Base-by-base conservation (phyloP, 23 red algal species). In the Gracilaria gracilis region DNA sequence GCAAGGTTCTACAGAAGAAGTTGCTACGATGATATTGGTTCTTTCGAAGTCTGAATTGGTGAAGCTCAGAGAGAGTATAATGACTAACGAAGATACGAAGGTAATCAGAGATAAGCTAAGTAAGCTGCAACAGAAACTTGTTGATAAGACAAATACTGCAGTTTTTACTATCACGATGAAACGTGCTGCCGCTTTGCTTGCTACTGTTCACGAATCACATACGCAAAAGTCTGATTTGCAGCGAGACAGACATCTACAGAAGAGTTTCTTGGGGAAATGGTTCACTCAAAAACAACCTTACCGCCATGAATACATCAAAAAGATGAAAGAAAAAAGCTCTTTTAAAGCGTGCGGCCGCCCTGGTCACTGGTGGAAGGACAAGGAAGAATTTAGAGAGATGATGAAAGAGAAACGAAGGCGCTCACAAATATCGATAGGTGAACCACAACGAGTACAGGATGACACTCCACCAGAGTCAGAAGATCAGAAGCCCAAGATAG, bases 281-380 rank as follows among this genome's bases (percentile, higher is more conserved):
- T 11, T 24, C 55, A 11, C 2, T 59, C 20, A 24, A 20, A 20
- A 59, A 15, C 55, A 20, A 20, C 55, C 55, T 19, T 27, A 35
- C 9, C 57, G 62, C 23, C 9, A 67, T 48, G 62, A 72, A n/a
- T 7, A 39, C 20, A 34, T 86, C 15, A 47, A 74, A 23, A 69
- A 55, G 42, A 39, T 86, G 28, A 86, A 86, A 57, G 40, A 54
- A 44, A 20, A 69, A 28, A 73, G n/a, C n/a, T 14, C 37, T 34
- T 86, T 61, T 31, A 28, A 46, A n/a, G 39, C n/a, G 46, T 86
- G 82, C 13, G 61, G 62, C 20, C 42, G 47, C 53, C 24, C n/a
- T 25, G 82, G 82, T 20, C 82, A 86, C 42, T 86, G 82, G 82
- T 86, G 27, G 20, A 47, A 70, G 24, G 82, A 70, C 39, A 28